phyloP scores from a whole-genome alignment of 2,329 filamentous ascomycete species.

The Colletotrichum sp. region DNA sequence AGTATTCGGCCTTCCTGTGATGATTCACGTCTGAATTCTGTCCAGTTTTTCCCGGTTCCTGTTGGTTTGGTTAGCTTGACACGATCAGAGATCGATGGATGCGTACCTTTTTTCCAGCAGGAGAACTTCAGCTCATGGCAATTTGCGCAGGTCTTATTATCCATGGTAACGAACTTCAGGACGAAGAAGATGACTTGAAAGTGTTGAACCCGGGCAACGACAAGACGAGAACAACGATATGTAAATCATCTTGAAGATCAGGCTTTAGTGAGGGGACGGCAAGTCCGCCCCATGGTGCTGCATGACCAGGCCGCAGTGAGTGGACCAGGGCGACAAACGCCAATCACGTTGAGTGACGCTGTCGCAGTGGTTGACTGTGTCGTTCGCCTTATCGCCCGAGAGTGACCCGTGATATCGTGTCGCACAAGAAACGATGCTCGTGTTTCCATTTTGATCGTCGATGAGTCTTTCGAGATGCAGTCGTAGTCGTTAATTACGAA shows the following conservation, averaged over 20 bases:
- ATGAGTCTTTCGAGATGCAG: not conserved
- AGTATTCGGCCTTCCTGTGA: not conserved
- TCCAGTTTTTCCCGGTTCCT: not conserved
- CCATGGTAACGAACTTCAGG: not conserved
- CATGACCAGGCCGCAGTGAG: not conserved
- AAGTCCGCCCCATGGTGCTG: not conserved
- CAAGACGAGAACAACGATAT: not conserved
- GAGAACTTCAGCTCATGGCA: not conserved
- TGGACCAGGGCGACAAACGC: not conserved
- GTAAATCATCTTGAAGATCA: not conserved
- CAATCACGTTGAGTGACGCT: not conserved
- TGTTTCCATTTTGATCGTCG: not conserved
- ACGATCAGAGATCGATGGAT: too few relatives aligned
- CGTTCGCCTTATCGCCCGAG: not conserved
- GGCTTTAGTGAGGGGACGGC: not conserved
- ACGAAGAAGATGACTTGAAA: not conserved
- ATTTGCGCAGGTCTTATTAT: not conserved
- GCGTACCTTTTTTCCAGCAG: slow-evolving; percentile 13
- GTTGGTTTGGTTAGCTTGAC: not conserved
- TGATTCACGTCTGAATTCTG: rapidly evolving
- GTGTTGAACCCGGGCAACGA: too few relatives aligned
- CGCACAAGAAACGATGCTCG: not conserved
- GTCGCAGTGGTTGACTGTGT: not conserved
- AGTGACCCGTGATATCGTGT: not conserved
- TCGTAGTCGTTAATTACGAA: not conserved